Evolutionary conservation across 176 grass and related monocot species (phyloP).

Genomic region (Tillandsia leiboldiana): DNA sequence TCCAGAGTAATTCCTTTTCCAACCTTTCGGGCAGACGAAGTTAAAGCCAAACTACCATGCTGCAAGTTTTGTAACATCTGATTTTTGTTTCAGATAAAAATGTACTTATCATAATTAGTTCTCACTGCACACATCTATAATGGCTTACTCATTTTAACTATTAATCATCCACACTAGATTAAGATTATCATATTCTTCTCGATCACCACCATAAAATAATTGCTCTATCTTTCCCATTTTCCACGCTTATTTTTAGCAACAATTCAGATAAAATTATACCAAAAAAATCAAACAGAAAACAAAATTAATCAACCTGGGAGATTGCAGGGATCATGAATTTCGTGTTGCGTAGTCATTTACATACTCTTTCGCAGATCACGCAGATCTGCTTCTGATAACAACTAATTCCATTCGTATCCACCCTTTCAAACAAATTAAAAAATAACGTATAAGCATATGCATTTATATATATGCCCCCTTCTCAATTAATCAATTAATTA

Average conservation of each 20-base stretch:
- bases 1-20: too few relatives aligned
- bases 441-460: background rate
- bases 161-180: too few relatives aligned
- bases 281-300: background rate
- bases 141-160: too few relatives aligned
- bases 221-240: background rate
- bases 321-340: background rate
- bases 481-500: background rate
- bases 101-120: too few relatives aligned
- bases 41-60: too few relatives aligned
- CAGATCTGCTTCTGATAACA: background rate
- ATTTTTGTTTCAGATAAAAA: too few relatives aligned
- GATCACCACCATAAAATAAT: background rate
- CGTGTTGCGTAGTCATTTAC: background rate
- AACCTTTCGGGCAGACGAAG: too few relatives aligned
- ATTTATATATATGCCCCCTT: background rate
- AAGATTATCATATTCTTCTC: background rate
- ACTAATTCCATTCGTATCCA: background rate
- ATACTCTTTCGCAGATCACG: background rate
- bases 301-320: background rate
- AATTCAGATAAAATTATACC: background rate
- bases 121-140: too few relatives aligned
- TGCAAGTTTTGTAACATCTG: too few relatives aligned
- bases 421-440: background rate
- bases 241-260: background rate